Evolutionary conservation across 192 early-diverging fungal genomes (phyloP).

Genomic region (Jimgerdemannia flammicorona): DNA sequence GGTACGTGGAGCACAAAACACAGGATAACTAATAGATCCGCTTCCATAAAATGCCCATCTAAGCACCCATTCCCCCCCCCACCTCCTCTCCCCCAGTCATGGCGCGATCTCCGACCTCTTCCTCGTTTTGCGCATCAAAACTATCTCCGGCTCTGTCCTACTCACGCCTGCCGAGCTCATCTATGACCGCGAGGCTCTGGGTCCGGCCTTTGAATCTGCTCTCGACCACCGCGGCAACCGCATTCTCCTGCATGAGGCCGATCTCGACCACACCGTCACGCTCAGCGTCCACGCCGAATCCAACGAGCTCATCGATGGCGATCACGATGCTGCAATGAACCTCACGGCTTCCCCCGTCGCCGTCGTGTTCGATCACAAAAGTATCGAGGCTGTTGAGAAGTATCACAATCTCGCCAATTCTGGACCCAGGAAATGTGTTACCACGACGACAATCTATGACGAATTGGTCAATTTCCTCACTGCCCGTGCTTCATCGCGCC

Average conservation of each 20-base stretch:
- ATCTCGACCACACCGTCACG: background rate
- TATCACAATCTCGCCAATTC: background rate
- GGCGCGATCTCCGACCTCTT: constrained; percentile 13
- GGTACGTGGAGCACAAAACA: constrained; percentile 8
- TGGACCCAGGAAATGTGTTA: background rate
- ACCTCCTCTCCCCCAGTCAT: background rate
- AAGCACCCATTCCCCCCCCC: no score
- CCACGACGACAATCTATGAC: background rate
- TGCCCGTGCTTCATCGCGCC: no score
- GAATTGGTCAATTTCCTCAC: background rate
- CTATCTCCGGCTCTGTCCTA: constrained; percentile 6
- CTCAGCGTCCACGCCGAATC: background rate
- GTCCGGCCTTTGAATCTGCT: background rate
- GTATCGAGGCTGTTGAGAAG: background rate
- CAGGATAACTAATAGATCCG: background rate
- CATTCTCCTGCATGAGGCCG: background rate
- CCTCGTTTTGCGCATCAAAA: constrained; percentile 9
- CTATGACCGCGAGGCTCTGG: background rate
- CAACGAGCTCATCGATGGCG: background rate
- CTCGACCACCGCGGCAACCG: background rate
- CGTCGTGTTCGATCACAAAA: background rate
- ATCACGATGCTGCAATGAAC: background rate
- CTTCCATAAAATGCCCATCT: background rate
- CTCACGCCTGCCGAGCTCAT: constrained; percentile 12
- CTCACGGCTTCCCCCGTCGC: background rate